Conservation (phyloP, 495 filamentous ascomycete genomes). For the Lindgomyces ingoldianus region DNA sequence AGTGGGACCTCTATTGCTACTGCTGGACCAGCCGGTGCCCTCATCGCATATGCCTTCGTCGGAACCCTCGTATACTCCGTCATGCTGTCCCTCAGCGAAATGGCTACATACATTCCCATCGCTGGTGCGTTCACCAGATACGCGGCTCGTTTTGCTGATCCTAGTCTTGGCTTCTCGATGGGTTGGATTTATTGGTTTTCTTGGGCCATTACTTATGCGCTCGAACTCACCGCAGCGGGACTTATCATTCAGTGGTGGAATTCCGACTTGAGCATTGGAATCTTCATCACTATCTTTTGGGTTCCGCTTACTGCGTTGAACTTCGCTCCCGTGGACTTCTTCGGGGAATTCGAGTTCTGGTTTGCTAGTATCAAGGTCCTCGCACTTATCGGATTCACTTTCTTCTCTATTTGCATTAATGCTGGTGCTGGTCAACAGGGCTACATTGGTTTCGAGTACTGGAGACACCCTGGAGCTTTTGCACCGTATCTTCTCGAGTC, state of each 20-base stretch:
- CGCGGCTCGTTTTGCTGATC: slow-evolving; percentile 35
- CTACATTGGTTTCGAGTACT: slow-evolving; percentile 38
- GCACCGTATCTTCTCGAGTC: slow-evolving; percentile 33
- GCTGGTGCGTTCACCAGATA: slow-evolving; percentile 49
- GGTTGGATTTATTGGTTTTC: slow-evolving; percentile 39
- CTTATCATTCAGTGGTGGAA: slow-evolving; percentile 40
- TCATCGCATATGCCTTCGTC: slow-evolving; percentile 37
- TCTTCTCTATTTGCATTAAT: slow-evolving; percentile 36
- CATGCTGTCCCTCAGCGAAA: slow-evolving; percentile 35
- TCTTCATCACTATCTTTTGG: slow-evolving; percentile 39
- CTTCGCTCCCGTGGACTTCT: slow-evolving; percentile 34
- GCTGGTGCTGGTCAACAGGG: slow-evolving; percentile 33
- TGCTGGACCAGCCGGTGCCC: slow-evolving; percentile 34
- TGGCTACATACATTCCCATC: slow-evolving; percentile 37
- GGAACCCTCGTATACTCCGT: slow-evolving; percentile 36
- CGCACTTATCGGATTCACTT: slow-evolving; percentile 32
- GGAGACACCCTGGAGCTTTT: slow-evolving; percentile 35
- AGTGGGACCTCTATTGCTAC: slow-evolving; percentile 27
- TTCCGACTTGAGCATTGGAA: slow-evolving; percentile 38
- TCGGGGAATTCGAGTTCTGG: slow-evolving; percentile 40
- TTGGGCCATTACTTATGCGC: slow-evolving; percentile 36
- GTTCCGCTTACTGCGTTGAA: slow-evolving; percentile 35
- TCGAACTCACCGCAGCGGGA: slow-evolving; percentile 39
- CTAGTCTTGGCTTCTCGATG: slow-evolving; percentile 36
- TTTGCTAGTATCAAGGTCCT: slow-evolving; percentile 38